Base-by-base conservation (phyloP, 768 basidiomycete species). In the Calocybe gangraenosa region DNA sequence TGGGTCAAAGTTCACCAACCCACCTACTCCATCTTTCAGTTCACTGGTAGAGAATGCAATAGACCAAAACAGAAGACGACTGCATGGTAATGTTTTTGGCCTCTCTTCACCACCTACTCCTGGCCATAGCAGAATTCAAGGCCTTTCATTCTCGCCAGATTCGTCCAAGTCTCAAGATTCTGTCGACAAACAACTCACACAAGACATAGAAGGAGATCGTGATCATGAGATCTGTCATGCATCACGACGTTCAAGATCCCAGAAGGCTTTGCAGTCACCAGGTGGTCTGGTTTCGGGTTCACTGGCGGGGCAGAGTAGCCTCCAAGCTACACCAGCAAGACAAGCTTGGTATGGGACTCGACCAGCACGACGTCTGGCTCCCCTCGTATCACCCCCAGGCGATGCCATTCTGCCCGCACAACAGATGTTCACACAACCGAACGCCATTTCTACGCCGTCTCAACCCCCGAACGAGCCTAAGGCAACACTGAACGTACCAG, bases 111-210 rank as follows among this genome's bases (percentile, higher is more conserved):
- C 43, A 21, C 40, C 54, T 22, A 44, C n/a, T 18, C 42, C 28
- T 25, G n/a, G n/a, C 11, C 10, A 25, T 38, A 6, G 18, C 11
- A 25, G 3, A 9, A 37, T 13, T 10, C 17, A 32, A 42, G 25
- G 46, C 18, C 55, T 58, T 7, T 47, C 53, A 46, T 31, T 38
- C 18, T 62, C 68, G 20, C 36, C 51, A 14, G 60, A 65, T 20
- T 69, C 69, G 14, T 54, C 53, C 13, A 61, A 53, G 28, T 75
- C 74, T 6, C 67, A 69, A 44, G 63, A 62, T 28, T 69, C 60
- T 9, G 75, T 79, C 17, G 73, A 75, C 50, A 62, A 63, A 22
- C 72, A 77, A n/a, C 63, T 79, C 23, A 76, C 76, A 0, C 75
- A 75, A 54, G 64, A 59, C 25, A 44, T 60, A 34, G 57, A 57